phyloP scores from a whole-genome alignment of 768 basidiomycete genomes.

The Hericium rajendrae region DNA sequence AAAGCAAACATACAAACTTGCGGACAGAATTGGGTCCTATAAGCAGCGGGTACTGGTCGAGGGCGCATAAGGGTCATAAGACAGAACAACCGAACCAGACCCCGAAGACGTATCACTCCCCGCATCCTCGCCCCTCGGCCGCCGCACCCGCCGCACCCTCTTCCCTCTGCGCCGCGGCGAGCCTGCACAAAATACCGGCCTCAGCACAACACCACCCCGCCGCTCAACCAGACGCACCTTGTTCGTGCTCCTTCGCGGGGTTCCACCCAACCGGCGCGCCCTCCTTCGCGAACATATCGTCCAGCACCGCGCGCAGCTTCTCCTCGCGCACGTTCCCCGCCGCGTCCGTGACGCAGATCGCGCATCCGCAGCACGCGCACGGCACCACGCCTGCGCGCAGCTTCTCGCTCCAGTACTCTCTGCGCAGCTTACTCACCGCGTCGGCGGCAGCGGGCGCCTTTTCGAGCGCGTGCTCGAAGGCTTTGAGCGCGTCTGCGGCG shows the following conservation, averaged over 20 bases:
- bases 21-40: background rate
- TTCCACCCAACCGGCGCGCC: background rate
- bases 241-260: background rate
- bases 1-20: no score
- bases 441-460: background rate
- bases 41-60: background rate
- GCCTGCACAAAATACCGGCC: background rate
- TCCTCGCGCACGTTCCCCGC: no score
- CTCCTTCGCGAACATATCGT: background rate
- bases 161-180: background rate
- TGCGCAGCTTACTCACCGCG: background rate
- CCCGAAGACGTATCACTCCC: background rate
- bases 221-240: background rate
- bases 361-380: background rate
- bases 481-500: background rate
- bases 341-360: background rate
- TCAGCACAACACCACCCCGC: background rate
- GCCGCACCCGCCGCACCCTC: background rate
- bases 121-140: background rate
- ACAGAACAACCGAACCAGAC: background rate
- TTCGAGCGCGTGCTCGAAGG: constrained; percentile 1
- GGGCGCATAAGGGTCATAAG: background rate
- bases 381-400: background rate
- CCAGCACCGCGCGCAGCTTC: background rate
- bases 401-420: background rate